A percentile compares a stretch with the other conserved stretches of the same genome.
These are phyloP conservation scores for Entomophthora muscae DNA, from an alignment of 371 early-diverging fungal genomes.

Conservation along the genomic window DNA sequence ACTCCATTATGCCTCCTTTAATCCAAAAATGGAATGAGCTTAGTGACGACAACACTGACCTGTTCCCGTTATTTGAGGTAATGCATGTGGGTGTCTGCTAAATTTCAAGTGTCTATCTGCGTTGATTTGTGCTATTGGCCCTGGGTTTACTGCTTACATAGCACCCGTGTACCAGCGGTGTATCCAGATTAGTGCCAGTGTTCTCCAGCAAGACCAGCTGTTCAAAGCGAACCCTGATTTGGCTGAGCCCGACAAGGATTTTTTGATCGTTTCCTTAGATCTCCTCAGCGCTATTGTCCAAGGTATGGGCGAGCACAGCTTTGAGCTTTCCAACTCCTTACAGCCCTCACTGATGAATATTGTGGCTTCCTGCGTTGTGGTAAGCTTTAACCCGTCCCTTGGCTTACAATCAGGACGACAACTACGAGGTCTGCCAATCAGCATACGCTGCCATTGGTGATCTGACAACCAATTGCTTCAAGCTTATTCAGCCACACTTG, in stretches of 20 bases:
- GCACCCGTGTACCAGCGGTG: conserved; percentile 72
- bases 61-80: conserved; percentile 85
- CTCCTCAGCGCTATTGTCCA: conserved; percentile 81
- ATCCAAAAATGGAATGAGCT: conserved; percentile 62
- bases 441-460: conserved; percentile 90
- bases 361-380: conserved; percentile 57
- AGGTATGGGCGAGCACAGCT: conserved; percentile 59
- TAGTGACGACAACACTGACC: conserved; percentile 57
- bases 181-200: conserved; percentile 55
- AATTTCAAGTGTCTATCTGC: conserved; percentile 56
- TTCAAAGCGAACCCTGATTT: conserved; percentile 33
- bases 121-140: conserved; percentile 68
- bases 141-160: conserved; percentile 65
- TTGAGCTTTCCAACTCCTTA: conserved; percentile 47
- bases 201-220: conserved; percentile 43
- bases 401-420: conserved; percentile 19
- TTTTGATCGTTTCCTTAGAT: conserved; percentile 87
- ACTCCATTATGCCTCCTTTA: conserved; percentile 67
- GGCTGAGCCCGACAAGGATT: conserved; percentile 75
- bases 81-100: neutral
- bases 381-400: conserved; percentile 16
- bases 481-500: conserved; percentile 46
- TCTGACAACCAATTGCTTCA: conserved; percentile 68
- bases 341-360: conserved; percentile 56
- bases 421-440: conserved; percentile 71